Evolutionary conservation across 2,329 filamentous ascomycete genomes (phyloP).

Genomic region (Colletotrichum cereale): DNA sequence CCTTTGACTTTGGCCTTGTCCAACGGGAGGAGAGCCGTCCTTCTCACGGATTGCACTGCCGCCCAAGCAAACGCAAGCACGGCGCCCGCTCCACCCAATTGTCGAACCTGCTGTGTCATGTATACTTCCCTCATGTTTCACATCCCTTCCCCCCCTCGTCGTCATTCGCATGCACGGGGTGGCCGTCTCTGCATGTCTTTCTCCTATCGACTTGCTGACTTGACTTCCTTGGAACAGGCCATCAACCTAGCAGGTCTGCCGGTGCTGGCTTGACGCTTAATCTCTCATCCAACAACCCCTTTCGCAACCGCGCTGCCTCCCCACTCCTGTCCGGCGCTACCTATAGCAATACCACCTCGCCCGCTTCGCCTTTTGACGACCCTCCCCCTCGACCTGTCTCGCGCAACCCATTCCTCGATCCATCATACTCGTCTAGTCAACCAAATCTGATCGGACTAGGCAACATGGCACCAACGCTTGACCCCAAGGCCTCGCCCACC

Average conservation of each 20-base stretch:
- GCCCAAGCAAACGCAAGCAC: constrained; percentile 40
- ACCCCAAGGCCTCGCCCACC: constrained; percentile 62
- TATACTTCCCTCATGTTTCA: constrained; percentile 62
- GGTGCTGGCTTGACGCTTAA: constrained; percentile 67
- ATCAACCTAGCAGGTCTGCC: constrained; percentile 58
- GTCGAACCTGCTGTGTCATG: constrained; percentile 58
- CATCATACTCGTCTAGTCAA: constrained; percentile 52
- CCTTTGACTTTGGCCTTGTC: constrained; percentile 39
- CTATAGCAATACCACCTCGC: constrained; percentile 53
- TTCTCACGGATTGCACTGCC: constrained; percentile 39
- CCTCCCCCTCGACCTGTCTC: constrained; percentile 72
- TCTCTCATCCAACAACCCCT: constrained; percentile 86
- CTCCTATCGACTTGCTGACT: constrained; percentile 36
- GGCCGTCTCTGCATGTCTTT: constrained; percentile 46
- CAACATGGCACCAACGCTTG: constrained; percentile 63
- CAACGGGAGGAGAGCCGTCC: constrained; percentile 39
- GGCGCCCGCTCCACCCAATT: constrained; percentile 52
- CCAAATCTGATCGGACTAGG: constrained; percentile 55
- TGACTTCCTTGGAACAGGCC: constrained; percentile 51
- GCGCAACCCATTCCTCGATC: constrained; percentile 82
- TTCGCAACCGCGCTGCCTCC: constrained; percentile 78
- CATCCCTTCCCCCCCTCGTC: constrained; percentile 55
- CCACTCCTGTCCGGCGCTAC: constrained; percentile 54
- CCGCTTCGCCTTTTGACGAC: constrained; percentile 71
- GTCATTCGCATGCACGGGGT: constrained; percentile 56